phyloP scores from a whole-genome alignment of 352 stramenopile genomes.

The Phytophthora rubi region DNA sequence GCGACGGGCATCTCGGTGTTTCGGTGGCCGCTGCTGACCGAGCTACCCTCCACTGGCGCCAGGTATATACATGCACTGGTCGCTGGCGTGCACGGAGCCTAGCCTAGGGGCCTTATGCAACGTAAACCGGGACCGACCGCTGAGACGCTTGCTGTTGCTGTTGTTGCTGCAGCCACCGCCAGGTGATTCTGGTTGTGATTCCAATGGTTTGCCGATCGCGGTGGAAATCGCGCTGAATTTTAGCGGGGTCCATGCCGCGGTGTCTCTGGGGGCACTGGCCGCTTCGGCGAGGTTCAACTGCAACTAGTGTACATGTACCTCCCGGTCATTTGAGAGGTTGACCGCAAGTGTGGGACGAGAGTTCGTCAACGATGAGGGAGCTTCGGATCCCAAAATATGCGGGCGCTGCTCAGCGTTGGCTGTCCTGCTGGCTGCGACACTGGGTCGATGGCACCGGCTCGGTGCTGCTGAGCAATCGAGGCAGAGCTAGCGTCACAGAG shows the following conservation, averaged over 20 bases:
- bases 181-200: not conserved
- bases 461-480: not conserved
- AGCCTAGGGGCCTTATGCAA: not conserved
- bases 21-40: not conserved
- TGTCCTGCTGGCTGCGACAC: constrained; percentile 1
- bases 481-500: not conserved
- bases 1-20: not conserved
- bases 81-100: no score
- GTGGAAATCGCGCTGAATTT: constrained; percentile 12
- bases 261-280: constrained; percentile 1
- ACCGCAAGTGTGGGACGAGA: constrained; percentile 2
- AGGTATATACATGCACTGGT: no score
- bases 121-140: not conserved
- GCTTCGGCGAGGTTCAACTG: constrained; percentile 6
- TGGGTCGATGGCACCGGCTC: not conserved
- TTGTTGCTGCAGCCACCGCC: not conserved
- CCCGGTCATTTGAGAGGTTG: not conserved
- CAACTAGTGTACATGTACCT: not conserved
- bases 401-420: not conserved
- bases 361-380: constrained; percentile 3
- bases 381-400: not conserved
- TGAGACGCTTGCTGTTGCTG: not conserved
- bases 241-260: constrained; percentile 4
- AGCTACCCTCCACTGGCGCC: no score
- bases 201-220: constrained; percentile 11